Base-by-base conservation (phyloP, 169 alveolate genomes). In the Perkinsus olseni region DNA sequence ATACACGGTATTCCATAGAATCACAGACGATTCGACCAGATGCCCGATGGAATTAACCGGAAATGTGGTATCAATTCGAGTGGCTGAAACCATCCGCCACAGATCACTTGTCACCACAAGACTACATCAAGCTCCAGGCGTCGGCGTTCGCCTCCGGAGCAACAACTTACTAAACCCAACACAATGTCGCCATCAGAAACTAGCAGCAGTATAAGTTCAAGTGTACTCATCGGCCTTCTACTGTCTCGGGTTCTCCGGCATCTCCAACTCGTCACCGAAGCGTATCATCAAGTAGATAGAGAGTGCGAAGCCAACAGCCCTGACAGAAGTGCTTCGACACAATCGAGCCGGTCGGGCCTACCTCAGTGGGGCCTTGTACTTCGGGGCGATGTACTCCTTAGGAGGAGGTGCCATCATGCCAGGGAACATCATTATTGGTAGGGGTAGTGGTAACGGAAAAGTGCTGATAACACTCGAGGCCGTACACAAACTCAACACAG, bases 371-470 rank as follows among this genome's bases (percentile, higher is more conserved):
- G 82, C 82, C 82, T 62, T 62, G 82, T 62, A 62, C 82, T 62
- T 62, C 36, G 82, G 82, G 31, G 82, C 82, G 31, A 62, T 62
- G 34, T 62, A 62, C 82, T 62, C 82, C 82, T 62, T 62, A 13
- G 82, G 82, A 62, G 82, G 82, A 62, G 82, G 82, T 62, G 82
- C 82, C 82, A 62, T 62, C 82, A 62, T 62, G 17, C 82, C 82
- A 28, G 82, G 82, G 82, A 62, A 62, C 82, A 62, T 62, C 82
- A 62, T 62, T 62, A 21, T 28, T 13, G 17, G 28, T 62, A 28
- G 28, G 13, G 34, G 28, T 45, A 17, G 6, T 45, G 82, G 34
- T 4, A 62, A 28, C 31, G 34, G 17, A 62, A 62, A 62, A 62
- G 82, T 62, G 17, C 34, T 28, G 82, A 62, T 3, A 21, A 13